Evolutionary conservation across 2,329 filamentous ascomycete genomes (phyloP), one percentile per base, ranked within the genome.

Genomic region (Apiospora phragmitis): DNA sequence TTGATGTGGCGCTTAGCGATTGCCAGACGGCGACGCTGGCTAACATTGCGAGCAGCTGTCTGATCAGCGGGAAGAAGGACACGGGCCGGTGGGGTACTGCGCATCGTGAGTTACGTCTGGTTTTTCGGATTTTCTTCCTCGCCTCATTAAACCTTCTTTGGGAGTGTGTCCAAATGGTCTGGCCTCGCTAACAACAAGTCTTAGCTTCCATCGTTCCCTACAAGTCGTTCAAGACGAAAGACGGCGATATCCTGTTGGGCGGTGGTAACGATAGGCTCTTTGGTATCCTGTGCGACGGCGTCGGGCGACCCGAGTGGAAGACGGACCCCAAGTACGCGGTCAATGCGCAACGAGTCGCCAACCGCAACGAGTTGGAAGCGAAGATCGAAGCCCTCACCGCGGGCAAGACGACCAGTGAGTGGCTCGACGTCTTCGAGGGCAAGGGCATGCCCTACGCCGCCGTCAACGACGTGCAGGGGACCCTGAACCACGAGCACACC

Each of bases 191-290:
- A 68, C 41, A 67, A 67, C 42, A 24, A 24, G 12, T n/a, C 0
- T 9, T 71, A 95, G 93, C 95, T n/a, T 97, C 94, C 0, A 98
- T 99, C 79, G 96, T 99, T 0, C 96, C 96, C 0, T 99, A 99
- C 81, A 91, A 92, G 76, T 94, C 94, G 0, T 99, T 93, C 80
- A 87, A 89, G 76, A 93, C 92, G 4, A 88, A 87, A 69, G 91
- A 94, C 72, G 90, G 91, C n/a, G 89, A 90, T 70, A 86, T 94
- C 45, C 85, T 94, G 26, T 86, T 93, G 65, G 92, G 92, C 5
- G 91, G 91, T 38, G 91, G 90, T n/a, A 94, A 94, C 75, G 90
- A 93, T 77, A 86, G 88, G 7, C 85, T 93, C 1, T 94, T 92
- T 73, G 87, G 87, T 21, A 85, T 92, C 26, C 81, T 94, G 12